Evolutionary conservation across 2,329 filamentous ascomycete species (phyloP).

Genomic region (Neopestalotiopsis sp.): DNA sequence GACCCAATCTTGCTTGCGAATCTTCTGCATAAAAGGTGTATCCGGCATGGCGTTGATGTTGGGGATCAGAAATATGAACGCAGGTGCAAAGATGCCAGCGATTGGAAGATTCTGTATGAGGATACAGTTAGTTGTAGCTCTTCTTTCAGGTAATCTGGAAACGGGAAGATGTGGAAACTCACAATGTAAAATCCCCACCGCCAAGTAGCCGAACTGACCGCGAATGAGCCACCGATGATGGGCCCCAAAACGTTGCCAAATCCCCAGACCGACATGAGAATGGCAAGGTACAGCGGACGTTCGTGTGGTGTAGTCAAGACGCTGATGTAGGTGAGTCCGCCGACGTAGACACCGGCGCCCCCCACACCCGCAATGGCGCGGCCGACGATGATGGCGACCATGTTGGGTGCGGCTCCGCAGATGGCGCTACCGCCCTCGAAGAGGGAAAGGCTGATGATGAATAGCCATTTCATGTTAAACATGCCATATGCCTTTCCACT

Average conservation of each 20-base stretch:
- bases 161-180: not conserved
- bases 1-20: constrained; percentile 46
- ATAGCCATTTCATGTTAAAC: constrained; percentile 51
- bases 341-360: constrained; percentile 46
- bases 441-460: constrained; percentile 27
- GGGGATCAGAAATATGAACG: constrained; percentile 36
- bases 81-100: constrained; percentile 39
- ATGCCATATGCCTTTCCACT: constrained; percentile 42
- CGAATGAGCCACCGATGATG: constrained; percentile 18
- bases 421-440: constrained; percentile 38
- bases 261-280: constrained; percentile 15
- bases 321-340: constrained; percentile 30
- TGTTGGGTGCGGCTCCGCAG: constrained; percentile 48
- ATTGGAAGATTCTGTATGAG: constrained; percentile 48
- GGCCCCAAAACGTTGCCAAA: constrained; percentile 17
- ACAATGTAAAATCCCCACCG: constrained; percentile 50
- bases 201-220: constrained; percentile 19
- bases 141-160: no score
- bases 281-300: constrained; percentile 13
- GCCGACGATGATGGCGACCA: constrained; percentile 51
- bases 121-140: not conserved
- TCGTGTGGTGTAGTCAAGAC: constrained; percentile 8
- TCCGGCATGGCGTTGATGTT: constrained; percentile 20
- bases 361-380: constrained; percentile 47
- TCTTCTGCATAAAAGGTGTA: constrained; percentile 28